These are phyloP conservation scores for Karstenula rhodostoma DNA, from an alignment of 2,329 filamentous ascomycete species.

Conservation along the genomic window DNA sequence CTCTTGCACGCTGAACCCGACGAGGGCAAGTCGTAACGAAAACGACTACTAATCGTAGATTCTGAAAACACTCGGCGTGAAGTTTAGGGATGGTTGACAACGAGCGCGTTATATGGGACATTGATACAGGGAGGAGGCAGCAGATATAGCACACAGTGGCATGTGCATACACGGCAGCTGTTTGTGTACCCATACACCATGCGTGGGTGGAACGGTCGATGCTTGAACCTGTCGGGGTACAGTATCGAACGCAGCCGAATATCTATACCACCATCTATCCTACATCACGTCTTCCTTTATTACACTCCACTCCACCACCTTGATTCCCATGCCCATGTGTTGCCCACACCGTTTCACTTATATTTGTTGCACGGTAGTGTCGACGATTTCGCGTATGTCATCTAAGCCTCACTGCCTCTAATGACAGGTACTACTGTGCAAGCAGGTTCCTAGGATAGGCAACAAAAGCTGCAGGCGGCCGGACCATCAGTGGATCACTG, in stretches of 20 bases:
- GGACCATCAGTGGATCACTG: conserved; percentile 3
- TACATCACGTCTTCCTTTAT: neutral
- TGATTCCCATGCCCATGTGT: too few relatives aligned
- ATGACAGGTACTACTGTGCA: neutral
- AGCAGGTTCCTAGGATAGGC: neutral
- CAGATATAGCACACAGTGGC: neutral
- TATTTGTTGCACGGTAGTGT: neutral
- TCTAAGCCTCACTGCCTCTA: neutral
- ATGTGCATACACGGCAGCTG: conserved; percentile 9
- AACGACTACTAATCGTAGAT: neutral
- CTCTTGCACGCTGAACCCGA: neutral
- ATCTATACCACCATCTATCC: neutral
- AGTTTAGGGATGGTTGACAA: neutral
- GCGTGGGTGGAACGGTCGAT: conserved; percentile 3
- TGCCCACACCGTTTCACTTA: neutral
- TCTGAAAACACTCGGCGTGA: neutral
- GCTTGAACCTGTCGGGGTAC: conserved; percentile 1
- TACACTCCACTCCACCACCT: too few relatives aligned
- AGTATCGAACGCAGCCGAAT: neutral
- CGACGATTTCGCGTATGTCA: neutral
- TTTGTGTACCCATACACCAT: conserved; percentile 5
- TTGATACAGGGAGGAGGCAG: neutral
- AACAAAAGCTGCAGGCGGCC: neutral
- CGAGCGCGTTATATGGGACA: neutral
- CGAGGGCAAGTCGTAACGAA: neutral